phyloP scores from a whole-genome alignment of 352 stramenopile species.

The Phytophthora cryptogea region DNA sequence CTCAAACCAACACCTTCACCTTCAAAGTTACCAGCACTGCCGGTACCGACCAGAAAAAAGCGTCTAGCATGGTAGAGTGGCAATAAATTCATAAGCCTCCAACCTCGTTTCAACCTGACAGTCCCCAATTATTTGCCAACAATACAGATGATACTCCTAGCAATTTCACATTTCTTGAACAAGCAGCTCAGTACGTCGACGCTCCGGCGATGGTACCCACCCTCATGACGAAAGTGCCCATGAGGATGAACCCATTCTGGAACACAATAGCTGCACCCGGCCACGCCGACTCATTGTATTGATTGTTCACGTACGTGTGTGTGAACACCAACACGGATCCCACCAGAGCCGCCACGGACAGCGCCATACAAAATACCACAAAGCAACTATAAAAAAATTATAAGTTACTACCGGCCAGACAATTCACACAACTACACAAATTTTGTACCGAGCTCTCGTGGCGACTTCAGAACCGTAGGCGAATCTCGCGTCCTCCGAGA shows the following conservation, averaged over 20 bases:
- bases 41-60: constrained; percentile 7
- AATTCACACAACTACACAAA: too few species aligned
- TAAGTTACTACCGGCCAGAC: too few species aligned
- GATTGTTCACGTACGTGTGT: constrained; percentile 61
- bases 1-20: neutral
- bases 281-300: constrained; percentile 59
- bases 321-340: constrained; percentile 65
- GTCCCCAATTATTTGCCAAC: neutral
- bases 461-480: constrained; percentile 54
- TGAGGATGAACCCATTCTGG: constrained; percentile 64
- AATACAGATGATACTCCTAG: neutral
- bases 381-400: constrained; percentile 49
- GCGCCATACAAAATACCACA: constrained; percentile 54
- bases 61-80: constrained; percentile 8
- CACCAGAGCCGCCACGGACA: constrained; percentile 45
- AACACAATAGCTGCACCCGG: constrained; percentile 61
- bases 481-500: constrained; percentile 48
- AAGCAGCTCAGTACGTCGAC: constrained; percentile 25
- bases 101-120: neutral
- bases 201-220: constrained; percentile 45
- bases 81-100: neutral
- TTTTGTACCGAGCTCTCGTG: constrained; percentile 42
- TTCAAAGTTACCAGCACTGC: constrained; percentile 20
- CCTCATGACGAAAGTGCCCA: constrained; percentile 65
- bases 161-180: neutral